Evolutionary conservation across 345 rosid species (phyloP), one percentile per base, ranked within the genome.

Genomic region (Salix exigua): DNA sequence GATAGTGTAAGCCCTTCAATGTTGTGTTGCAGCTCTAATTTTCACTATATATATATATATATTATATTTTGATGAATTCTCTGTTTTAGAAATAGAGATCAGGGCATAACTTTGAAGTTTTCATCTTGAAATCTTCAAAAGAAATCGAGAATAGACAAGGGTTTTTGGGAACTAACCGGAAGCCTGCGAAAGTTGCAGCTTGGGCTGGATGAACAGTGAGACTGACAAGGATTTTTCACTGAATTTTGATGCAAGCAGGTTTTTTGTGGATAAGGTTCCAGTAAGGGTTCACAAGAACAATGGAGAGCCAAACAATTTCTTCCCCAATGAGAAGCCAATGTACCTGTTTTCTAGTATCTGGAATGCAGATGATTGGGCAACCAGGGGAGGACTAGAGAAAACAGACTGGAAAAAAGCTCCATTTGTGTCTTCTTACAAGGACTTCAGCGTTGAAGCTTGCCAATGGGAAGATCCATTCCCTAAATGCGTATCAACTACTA

Each of bases 331-430:
- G 85, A 96, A 92, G 91, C 99, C 98, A 0, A 92, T 96, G 99
- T 92, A 88, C 88, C 83, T 96, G 44, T 96, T 93, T 84, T 96
- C 99, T 10, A 93, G 97, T 84, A 91, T 96, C 12, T 96, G 99
- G 98, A 93, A 93, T 79, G 99, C 98, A 0, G 99, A 96, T 40
- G 98, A 96, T 0, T 96, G 98, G 99, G 99, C 98, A 13, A 96
- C 99, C 4, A 83, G 97, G 64, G 98, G 99, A 1, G 99, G 99
- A 18, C 84, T 92, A 1, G 99, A 93, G 91, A 93, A 96, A 80
- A 96, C 99, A 0, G 86, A 96, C 78, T 92, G 99, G 99, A 87
- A 87, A 66, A 89, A 79, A 61, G 89, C 95, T 6, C 99, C 99
- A 0, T 96, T 96, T 68, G 97, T 92, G 46, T 96, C 99, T 0